These are phyloP conservation scores for Secale cereale DNA, from an alignment of 176 grass and related monocot species.

Conservation along the genomic window DNA sequence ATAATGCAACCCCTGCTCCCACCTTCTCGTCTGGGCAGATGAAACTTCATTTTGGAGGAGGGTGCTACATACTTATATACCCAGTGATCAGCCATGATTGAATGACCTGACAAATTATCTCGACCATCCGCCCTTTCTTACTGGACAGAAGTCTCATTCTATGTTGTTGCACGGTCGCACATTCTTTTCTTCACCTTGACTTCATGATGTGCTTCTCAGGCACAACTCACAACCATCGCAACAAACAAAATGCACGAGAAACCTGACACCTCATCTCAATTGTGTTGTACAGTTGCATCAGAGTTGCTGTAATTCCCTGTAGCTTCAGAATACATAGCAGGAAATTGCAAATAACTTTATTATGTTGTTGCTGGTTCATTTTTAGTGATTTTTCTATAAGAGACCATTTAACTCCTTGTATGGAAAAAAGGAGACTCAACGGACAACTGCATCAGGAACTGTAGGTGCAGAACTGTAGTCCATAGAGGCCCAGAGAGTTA, in stretches of 20 bases:
- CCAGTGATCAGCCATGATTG: not conserved
- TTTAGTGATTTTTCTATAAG: not conserved
- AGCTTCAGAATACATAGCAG: not conserved
- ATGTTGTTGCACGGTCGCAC: conserved; percentile 7
- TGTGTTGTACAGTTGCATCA: not conserved
- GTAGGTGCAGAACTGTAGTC: not conserved
- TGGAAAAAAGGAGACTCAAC: no score
- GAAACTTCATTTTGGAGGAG: conserved; percentile 22
- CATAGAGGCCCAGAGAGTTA: not conserved
- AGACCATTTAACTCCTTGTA: not conserved
- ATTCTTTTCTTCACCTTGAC: not conserved
- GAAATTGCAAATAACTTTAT: not conserved
- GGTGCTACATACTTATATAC: not conserved
- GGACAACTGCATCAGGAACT: not conserved
- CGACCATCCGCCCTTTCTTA: not conserved
- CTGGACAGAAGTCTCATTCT: conserved; percentile 30
- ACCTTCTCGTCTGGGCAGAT: not conserved
- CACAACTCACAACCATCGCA: not conserved
- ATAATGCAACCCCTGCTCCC: not conserved
- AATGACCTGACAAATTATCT: not conserved
- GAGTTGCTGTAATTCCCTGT: not conserved
- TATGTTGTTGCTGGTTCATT: not conserved
- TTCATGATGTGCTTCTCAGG: conserved; percentile 22
- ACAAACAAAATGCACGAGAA: conserved; percentile 15
- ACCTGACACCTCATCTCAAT: not conserved